A percentile compares a stretch with the other conserved stretches of the same genome.
Evolutionary conservation across 2,329 filamentous ascomycete genomes (phyloP).

Genomic region (Scedosporium minutisporum): DNA sequence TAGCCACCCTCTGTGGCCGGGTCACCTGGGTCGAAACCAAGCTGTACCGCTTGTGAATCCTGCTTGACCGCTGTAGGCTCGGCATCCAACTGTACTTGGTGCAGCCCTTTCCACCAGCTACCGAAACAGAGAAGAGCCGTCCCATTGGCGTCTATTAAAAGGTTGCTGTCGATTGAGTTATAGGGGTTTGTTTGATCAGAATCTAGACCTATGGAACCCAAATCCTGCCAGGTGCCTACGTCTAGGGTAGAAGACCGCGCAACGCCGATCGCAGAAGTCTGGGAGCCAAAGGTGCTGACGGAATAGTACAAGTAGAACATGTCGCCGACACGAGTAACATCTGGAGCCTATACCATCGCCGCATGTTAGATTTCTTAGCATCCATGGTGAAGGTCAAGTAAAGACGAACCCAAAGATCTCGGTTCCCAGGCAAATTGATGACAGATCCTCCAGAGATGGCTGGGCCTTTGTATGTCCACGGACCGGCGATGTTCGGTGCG

Average conservation of each 20-base stretch:
- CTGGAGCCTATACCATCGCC: neutral
- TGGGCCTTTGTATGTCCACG: constrained; percentile 32
- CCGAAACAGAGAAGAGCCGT: neutral
- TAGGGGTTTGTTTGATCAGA: neutral
- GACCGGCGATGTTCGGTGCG: constrained; percentile 25
- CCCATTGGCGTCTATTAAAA: neutral
- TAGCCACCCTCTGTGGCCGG: constrained; percentile 48
- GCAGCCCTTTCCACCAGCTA: constrained; percentile 4
- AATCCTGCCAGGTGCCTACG: neutral
- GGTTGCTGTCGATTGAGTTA: neutral
- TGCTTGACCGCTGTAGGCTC: constrained; percentile 14
- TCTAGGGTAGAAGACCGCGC: constrained; percentile 15
- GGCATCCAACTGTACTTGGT: too few species aligned
- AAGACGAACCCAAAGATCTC: neutral
- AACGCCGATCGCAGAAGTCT: constrained; percentile 52
- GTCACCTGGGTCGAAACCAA: constrained; percentile 42
- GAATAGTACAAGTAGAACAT: constrained; percentile 60
- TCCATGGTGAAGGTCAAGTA: neutral
- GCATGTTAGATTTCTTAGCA: neutral
- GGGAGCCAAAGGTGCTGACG: constrained; percentile 51
- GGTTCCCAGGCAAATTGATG: neutral
- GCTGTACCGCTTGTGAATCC: constrained; percentile 41
- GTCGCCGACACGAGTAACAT: constrained; percentile 34
- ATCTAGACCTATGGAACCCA: neutral
- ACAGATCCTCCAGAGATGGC: constrained; percentile 17